Evolutionary conservation across 768 basidiomycete species (phyloP).

Genomic region (Suillus sp.): DNA sequence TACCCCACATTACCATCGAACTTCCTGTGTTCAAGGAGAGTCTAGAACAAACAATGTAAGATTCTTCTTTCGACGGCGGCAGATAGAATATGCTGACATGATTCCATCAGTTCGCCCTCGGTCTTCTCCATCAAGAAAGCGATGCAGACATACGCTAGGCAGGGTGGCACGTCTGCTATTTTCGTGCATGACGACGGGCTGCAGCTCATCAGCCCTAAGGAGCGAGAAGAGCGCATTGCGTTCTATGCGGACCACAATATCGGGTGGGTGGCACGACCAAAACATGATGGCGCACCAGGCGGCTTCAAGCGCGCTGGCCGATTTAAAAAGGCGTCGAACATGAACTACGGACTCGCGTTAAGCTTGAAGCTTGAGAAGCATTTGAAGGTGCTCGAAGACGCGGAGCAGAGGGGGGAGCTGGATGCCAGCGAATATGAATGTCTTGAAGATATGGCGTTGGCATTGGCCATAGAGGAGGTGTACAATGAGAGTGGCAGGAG

Average conservation of each 20-base stretch:
- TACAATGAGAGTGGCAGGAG: constrained; percentile 57
- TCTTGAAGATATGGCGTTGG: constrained; percentile 70
- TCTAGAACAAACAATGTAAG: constrained; percentile 78
- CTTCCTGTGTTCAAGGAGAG: constrained; percentile 90
- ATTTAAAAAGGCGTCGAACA: constrained; percentile 91
- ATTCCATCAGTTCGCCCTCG: constrained; percentile 58
- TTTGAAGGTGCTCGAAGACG: constrained; percentile 38
- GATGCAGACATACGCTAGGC: constrained; percentile 91
- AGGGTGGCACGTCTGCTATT: constrained; percentile 81
- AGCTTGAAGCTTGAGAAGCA: constrained; percentile 54
- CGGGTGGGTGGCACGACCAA: constrained; percentile 82
- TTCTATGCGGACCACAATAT: constrained; percentile 81
- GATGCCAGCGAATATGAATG: constrained; percentile 37
- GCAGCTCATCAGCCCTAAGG: constrained; percentile 62
- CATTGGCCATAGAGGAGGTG: constrained; percentile 73
- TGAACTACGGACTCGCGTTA: constrained; percentile 80
- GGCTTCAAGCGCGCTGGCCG: constrained; percentile 82
- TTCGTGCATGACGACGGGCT: constrained; percentile 85
- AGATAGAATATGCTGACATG: constrained; percentile 20
- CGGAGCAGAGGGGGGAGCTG: constrained; percentile 39
- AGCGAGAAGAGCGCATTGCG: constrained; percentile 63
- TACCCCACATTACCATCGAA: constrained; percentile 80
- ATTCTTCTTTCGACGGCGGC: background rate
- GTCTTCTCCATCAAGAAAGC: constrained; percentile 80
- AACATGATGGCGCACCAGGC: constrained; percentile 58